Evolutionary conservation across 768 basidiomycete species (phyloP), one percentile per base, ranked within the genome.

Genomic region (Suillus spraguei): DNA sequence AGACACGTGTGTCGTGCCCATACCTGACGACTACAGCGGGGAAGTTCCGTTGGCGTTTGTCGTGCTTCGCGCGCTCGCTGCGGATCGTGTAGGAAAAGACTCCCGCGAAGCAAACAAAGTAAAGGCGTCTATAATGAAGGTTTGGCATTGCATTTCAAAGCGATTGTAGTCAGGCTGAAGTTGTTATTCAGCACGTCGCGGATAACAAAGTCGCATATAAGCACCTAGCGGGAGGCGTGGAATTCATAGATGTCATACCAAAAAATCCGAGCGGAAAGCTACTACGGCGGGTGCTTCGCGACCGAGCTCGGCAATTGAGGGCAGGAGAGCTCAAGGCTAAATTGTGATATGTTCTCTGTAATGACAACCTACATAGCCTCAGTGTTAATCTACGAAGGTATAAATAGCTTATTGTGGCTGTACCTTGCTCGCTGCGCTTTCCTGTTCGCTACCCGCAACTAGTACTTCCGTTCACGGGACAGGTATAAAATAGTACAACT

Each of bases 1-100:
- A 7, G 84, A 88, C 46, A 79, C 79, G 4, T 89, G 89, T 66
- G 88, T 91, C 5, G 84, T 91, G 20, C 84, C 87, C 1, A 69
- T 88, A 36, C 85, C 83, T 11, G 86, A 92, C 68, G 89, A 91
- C 8, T 91, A 84, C 64, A 86, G 84, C 62, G 90, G 90, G 14
- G 90, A 92, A 69, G 75, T 89, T 4, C 90, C 90, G 0, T 70
- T 90, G 68, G 91, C 89, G 5, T 91, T 85, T 66, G 81, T 91
- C 4, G 86, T 85, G 2, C 78, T 89, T 5, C 79, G 75, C 6
- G 67, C 72, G 1, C 71, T 76, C 17, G 81, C 83, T 9, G 72
- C 79, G 2, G 53, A 74, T 52, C 77, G 77, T 38, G 71, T 79
- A 9, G 64, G 68, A 35, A 61, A 72, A 41, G 70, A 76, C 49